Base-by-base conservation (phyloP, 805 yeast genomes). In the Candida suzukii region DNA sequence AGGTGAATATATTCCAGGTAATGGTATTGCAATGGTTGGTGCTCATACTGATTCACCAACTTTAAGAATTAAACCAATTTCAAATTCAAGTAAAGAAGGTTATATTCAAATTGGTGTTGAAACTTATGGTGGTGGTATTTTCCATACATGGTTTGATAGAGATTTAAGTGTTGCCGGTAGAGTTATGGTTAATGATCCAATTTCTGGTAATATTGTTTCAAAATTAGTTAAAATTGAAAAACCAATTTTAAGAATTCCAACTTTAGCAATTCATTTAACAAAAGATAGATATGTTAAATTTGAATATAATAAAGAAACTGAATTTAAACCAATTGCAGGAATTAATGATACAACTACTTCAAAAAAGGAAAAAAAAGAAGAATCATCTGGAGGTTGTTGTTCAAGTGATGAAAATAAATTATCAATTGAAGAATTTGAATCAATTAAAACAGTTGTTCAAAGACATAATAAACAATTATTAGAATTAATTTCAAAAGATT, bases 81-180 rank as follows among this genome's bases (percentile, higher is more conserved):
- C 95, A 20, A 78, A 80, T 55, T 76, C 75, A 50, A 60, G 66
- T 11, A 66, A 70, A 16, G 90, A 85, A 52, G 95, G 95, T 1
- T 91, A 79, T 54, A 72, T 78, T 41, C 96, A 90, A 60, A 78
- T 93, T 17, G 98, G 96, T 30, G 95, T 93, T 10, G 98, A 93
- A 62, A 76, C 82, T 38, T 91, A 91, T 56, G 98, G 99, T 42
- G 98, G 98, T 28, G 93, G 96, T 39, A 80, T 90, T 41, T 93
- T 97, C 79, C 96, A 87, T 58, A 78, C 96, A 5, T 91, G 98
- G 97, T 91, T 93, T 56, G 99, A 91, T 61, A 78, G 97, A 45
- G 97, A 91, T 60, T 71, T 93, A 51, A 74, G 91, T 30, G 67
- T 88, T 45, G 98, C 97, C 9, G 99, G 99, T 14, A 72, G 98